Evolutionary conservation across 2,329 filamentous ascomycete species (phyloP).

Genomic region (Metarhizium rileyi): DNA sequence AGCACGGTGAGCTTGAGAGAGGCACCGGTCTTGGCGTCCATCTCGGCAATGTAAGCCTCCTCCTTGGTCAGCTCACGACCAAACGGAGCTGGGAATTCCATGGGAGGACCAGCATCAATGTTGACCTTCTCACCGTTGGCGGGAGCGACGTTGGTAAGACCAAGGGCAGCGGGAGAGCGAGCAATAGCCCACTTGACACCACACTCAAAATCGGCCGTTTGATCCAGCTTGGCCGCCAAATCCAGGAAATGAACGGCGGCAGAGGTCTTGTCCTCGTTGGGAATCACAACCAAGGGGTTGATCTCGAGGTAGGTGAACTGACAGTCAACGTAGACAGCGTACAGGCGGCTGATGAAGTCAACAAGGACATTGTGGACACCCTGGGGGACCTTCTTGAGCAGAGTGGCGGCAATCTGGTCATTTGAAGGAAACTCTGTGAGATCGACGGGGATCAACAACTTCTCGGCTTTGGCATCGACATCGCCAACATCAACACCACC

Average conservation of each 20-base stretch:
- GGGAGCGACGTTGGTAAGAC: slow-evolving; percentile 58
- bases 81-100: slow-evolving; percentile 98
- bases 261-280: slow-evolving; percentile 83
- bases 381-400: slow-evolving; percentile 88
- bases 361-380: slow-evolving; percentile 97
- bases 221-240: slow-evolving; percentile 95
- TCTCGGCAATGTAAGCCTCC: slow-evolving; percentile 96
- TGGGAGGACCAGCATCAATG: slow-evolving; percentile 92
- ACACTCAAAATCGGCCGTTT: slow-evolving; percentile 98
- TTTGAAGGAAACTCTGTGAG: slow-evolving; percentile 92
- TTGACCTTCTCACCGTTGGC: slow-evolving; percentile 66
- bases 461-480: slow-evolving; percentile 98
- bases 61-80: slow-evolving; percentile 98
- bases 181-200: slow-evolving; percentile 98
- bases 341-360: slow-evolving; percentile 97
- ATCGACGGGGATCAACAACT: slow-evolving; percentile 94
- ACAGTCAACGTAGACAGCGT: slow-evolving; percentile 98
- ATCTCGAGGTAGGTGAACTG: slow-evolving; percentile 99
- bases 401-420: slow-evolving; percentile 73
- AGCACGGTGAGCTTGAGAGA: slow-evolving; percentile 97
- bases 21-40: slow-evolving; percentile 98
- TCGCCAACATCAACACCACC: slow-evolving; percentile 99
- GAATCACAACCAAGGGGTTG: slow-evolving; percentile 97
- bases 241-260: slow-evolving; percentile 97
- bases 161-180: slow-evolving; percentile 79